phyloP scores from a whole-genome alignment of 2,329 filamentous ascomycete species.

The Fusarium cicatricum region DNA sequence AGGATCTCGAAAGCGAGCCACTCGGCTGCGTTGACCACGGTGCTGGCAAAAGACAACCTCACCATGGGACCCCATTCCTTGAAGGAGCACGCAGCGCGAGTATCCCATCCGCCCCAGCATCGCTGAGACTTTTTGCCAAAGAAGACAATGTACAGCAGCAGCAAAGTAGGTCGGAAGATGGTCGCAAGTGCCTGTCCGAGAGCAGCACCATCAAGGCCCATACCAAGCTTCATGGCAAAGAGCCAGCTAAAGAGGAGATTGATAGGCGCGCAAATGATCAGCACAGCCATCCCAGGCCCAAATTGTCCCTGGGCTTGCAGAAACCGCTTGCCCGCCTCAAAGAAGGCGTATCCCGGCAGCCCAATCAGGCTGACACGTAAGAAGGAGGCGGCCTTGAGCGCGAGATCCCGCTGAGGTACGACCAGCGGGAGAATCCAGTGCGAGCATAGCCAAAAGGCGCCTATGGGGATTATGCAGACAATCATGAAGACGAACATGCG shows the following conservation, averaged over 20 bases:
- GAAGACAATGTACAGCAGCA: conserved; percentile 56
- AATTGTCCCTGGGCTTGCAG: conserved; percentile 64
- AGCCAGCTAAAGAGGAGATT: conserved; percentile 60
- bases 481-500: conserved; percentile 62
- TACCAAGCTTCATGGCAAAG: conserved; percentile 52
- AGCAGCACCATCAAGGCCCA: conserved; percentile 61
- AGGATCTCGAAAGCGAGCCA: conserved; percentile 56
- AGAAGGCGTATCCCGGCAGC: conserved; percentile 61
- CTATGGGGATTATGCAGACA: conserved; percentile 58
- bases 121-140: conserved; percentile 47
- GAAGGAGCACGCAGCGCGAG: conserved; percentile 47
- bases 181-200: conserved; percentile 59
- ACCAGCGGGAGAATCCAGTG: conserved; percentile 56
- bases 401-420: conserved; percentile 57
- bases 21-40: conserved; percentile 53
- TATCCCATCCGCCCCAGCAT: conserved; percentile 52
- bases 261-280: conserved; percentile 57
- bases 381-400: conserved; percentile 58
- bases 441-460: conserved; percentile 57
- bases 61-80: conserved; percentile 53
- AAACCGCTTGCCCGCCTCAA: conserved; percentile 64
- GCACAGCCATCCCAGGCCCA: conserved; percentile 57
- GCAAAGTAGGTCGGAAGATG: conserved; percentile 56
- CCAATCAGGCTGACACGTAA: conserved; percentile 58
- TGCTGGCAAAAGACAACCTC: conserved; percentile 51